Evolutionary conservation across 352 stramenopile species (phyloP).

Genomic region (Pythium phragmitis): DNA sequence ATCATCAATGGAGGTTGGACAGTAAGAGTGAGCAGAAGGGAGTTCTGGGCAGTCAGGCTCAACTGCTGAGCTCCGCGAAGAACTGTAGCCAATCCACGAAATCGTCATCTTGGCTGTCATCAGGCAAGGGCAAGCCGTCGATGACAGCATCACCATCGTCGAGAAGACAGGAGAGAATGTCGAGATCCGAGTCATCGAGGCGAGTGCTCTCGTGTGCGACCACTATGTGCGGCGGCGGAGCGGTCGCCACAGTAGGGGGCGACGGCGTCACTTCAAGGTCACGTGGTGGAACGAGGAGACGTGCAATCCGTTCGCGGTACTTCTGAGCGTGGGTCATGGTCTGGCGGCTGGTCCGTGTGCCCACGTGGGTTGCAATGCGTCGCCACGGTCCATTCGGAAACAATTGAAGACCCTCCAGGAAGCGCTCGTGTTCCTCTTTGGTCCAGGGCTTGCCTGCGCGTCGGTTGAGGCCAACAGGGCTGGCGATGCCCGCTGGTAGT

Average conservation of each 20-base stretch:
- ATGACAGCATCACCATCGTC: neutral
- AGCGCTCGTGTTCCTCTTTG: constrained; percentile 49
- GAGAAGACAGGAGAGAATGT: constrained; percentile 17
- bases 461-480: constrained; percentile 3
- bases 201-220: neutral
- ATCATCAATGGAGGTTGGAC: too few species aligned
- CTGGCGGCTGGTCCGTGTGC: constrained; percentile 46
- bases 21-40: too few species aligned
- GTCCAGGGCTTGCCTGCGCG: constrained; percentile 31
- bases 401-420: constrained; percentile 44
- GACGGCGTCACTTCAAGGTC: neutral
- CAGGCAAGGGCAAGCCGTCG: constrained; percentile 1
- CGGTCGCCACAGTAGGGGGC: too few species aligned
- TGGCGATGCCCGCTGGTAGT: neutral
- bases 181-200: neutral
- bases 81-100: neutral
- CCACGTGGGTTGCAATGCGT: constrained; percentile 41
- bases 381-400: constrained; percentile 50
- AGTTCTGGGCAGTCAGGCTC: too few species aligned
- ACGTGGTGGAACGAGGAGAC: neutral
- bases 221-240: too few species aligned
- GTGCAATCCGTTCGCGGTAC: constrained; percentile 51
- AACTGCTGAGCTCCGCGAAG: too few species aligned
- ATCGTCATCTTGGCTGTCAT: neutral
- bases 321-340: constrained; percentile 65